These are phyloP conservation scores for Sclerotiophoma versabilis DNA, from an alignment of 2,329 filamentous ascomycete species.

Conservation along the genomic window DNA sequence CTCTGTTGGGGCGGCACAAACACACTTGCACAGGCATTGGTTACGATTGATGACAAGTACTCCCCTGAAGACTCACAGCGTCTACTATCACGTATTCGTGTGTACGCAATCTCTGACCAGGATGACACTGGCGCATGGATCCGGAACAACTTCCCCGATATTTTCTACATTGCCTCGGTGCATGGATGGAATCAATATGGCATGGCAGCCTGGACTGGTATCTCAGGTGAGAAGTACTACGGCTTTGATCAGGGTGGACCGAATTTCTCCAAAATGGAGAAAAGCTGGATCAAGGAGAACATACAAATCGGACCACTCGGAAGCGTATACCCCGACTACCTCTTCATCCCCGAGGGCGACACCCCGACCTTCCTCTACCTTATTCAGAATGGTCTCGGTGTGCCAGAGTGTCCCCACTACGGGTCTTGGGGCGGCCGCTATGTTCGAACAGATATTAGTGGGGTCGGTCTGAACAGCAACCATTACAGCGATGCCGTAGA, in stretches of 20 bases:
- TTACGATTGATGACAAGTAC: conserved; percentile 46
- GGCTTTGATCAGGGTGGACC: conserved; percentile 58
- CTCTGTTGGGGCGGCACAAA: conserved; percentile 63
- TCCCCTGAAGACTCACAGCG: conserved; percentile 44
- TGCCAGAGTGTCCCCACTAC: conserved; percentile 56
- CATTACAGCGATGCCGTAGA: conserved; percentile 51
- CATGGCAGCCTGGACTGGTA: conserved; percentile 63
- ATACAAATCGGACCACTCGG: conserved; percentile 61
- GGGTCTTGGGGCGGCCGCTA: conserved; percentile 62
- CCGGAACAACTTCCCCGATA: conserved; percentile 59
- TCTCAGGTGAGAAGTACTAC: conserved; percentile 59
- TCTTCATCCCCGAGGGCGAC: conserved; percentile 63
- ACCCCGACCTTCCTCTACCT: conserved; percentile 60
- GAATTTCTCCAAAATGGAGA: conserved; percentile 57
- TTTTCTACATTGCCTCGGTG: conserved; percentile 64
- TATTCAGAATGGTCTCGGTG: conserved; percentile 58
- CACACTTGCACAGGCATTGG: conserved; percentile 59
- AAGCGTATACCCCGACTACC: conserved; percentile 52
- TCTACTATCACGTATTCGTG: conserved; percentile 41
- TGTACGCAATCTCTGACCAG: conserved; percentile 64
- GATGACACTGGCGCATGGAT: conserved; percentile 66
- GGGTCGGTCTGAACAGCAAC: conserved; percentile 43
- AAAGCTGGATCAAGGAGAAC: conserved; percentile 61
- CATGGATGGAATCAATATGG: conserved; percentile 65
- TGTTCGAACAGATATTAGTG: conserved; percentile 41